A percentile compares a stretch with the other conserved stretches of the same genome.
These are phyloP conservation scores for Tubosaeta sp. DNA, from an alignment of 768 basidiomycete species.

Conservation along the genomic window DNA sequence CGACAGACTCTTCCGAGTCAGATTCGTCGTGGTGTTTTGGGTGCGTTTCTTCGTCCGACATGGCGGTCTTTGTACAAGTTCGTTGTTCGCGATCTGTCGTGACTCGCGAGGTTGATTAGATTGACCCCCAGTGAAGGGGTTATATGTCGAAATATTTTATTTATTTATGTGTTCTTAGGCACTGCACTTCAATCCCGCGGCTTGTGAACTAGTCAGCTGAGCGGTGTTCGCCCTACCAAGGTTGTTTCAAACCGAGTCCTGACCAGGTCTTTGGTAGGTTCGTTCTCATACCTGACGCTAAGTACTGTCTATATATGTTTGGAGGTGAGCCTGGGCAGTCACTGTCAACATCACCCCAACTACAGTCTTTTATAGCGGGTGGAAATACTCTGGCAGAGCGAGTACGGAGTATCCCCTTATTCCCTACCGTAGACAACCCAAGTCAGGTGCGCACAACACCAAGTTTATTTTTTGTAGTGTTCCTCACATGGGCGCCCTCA, in stretches of 20 bases:
- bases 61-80: constrained; percentile 26
- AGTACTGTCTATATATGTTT: too few relatives aligned
- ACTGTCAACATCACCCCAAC: neutral
- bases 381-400: neutral
- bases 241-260: neutral
- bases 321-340: too few relatives aligned
- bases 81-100: constrained; percentile 7
- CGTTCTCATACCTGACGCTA: neutral
- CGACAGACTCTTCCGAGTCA: constrained; percentile 67
- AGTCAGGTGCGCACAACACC: too few relatives aligned
- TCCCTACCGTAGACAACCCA: too few relatives aligned
- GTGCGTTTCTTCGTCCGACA: constrained; percentile 67
- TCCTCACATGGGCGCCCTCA: too few relatives aligned
- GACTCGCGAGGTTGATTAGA: constrained; percentile 12
- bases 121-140: constrained; percentile 12
- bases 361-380: neutral
- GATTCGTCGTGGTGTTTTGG: constrained; percentile 64
- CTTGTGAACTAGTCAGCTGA: too few relatives aligned
- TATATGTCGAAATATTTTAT: neutral
- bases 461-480: too few relatives aligned
- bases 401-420: too few relatives aligned
- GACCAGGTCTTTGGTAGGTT: neutral
- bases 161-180: neutral
- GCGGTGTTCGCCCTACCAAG: too few relatives aligned
- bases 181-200: neutral